phyloP scores from a whole-genome alignment of 768 basidiomycete genomes.

The Suillus fuscotomentosus region DNA sequence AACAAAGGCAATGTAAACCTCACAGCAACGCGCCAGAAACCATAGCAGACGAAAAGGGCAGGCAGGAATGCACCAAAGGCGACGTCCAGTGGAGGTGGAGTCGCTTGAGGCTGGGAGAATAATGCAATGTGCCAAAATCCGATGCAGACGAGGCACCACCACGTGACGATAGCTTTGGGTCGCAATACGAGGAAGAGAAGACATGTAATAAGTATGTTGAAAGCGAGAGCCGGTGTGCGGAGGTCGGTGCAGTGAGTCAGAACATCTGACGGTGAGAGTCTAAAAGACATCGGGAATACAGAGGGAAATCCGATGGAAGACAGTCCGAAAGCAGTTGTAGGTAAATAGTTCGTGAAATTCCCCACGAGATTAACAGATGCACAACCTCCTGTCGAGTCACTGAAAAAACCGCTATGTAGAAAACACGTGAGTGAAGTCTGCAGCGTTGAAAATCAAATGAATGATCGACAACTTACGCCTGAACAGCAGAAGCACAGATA shows the following conservation, averaged over 20 bases:
- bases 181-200: conserved; percentile 71
- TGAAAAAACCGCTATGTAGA: conserved; percentile 56
- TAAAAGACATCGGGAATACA: conserved; percentile 70
- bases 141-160: conserved; percentile 78
- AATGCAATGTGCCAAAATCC: conserved; percentile 85
- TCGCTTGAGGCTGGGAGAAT: conserved; percentile 69
- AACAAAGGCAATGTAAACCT: conserved; percentile 76
- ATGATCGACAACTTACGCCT: conserved; percentile 53
- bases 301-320: conserved; percentile 73
- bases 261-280: conserved; percentile 46
- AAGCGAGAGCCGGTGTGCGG: conserved; percentile 64
- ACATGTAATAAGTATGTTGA: conserved; percentile 69
- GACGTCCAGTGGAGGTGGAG: conserved; percentile 67
- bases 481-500: conserved; percentile 80
- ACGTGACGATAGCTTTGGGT: conserved; percentile 64
- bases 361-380: conserved; percentile 66
- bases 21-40: conserved; percentile 74
- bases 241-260: conserved; percentile 70
- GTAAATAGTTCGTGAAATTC: conserved; percentile 68
- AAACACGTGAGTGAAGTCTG: conserved; percentile 10
- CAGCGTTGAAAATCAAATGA: background rate
- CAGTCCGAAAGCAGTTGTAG: conserved; percentile 59
- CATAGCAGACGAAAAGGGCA: conserved; percentile 72
- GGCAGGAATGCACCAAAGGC: conserved; percentile 81
- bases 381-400: conserved; percentile 72